A percentile compares a stretch with the other conserved stretches of the same genome.
These are phyloP conservation scores for Fistulinella staudtii DNA, from an alignment of 1,284 basidiomycete species.

Conservation along the genomic window DNA sequence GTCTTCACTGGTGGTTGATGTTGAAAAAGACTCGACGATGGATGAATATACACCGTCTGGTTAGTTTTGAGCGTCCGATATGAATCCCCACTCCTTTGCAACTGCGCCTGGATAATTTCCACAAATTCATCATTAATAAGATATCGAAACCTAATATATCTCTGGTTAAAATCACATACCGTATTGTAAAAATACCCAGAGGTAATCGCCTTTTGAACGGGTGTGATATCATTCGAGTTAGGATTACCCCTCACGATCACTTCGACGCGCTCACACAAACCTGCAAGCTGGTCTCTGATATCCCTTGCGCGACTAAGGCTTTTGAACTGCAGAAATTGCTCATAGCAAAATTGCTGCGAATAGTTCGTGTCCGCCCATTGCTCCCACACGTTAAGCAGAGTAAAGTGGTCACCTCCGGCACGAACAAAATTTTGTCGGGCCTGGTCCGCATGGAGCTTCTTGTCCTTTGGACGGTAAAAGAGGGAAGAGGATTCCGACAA, in stretches of 20 bases:
- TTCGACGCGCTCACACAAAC: slow-evolving; percentile 95
- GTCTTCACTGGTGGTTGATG: slow-evolving; percentile 91
- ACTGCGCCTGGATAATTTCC: slow-evolving; percentile 54
- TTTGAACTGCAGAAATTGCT: slow-evolving; percentile 98
- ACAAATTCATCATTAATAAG: too few relatives aligned
- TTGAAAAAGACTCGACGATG: slow-evolving; percentile 93
- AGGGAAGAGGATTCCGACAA: slow-evolving; percentile 92
- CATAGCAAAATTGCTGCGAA: slow-evolving; percentile 91
- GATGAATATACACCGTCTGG: slow-evolving; percentile 95
- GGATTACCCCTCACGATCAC: slow-evolving; percentile 85
- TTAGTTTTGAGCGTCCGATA: slow-evolving; percentile 94
- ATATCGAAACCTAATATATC: too few relatives aligned
- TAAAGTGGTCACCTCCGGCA: slow-evolving; percentile 97
- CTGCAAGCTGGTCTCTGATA: slow-evolving; percentile 93
- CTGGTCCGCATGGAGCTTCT: slow-evolving; percentile 92
- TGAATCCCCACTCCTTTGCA: slow-evolving; percentile 89
- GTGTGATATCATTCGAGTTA: slow-evolving; percentile 87
- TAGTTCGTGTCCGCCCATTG: slow-evolving; percentile 98
- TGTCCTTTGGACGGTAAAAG: slow-evolving; percentile 97
- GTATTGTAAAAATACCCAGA: slow-evolving; percentile 97
- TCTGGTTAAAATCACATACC: slow-evolving; percentile 50
- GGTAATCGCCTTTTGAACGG: slow-evolving; percentile 92
- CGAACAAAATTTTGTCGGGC: slow-evolving; percentile 95
- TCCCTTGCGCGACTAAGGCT: slow-evolving; percentile 91
- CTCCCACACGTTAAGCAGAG: slow-evolving; percentile 94